These are phyloP conservation scores for Eruca vesicaria DNA, from an alignment of 441 rosid genomes.

Conservation along the genomic window DNA sequence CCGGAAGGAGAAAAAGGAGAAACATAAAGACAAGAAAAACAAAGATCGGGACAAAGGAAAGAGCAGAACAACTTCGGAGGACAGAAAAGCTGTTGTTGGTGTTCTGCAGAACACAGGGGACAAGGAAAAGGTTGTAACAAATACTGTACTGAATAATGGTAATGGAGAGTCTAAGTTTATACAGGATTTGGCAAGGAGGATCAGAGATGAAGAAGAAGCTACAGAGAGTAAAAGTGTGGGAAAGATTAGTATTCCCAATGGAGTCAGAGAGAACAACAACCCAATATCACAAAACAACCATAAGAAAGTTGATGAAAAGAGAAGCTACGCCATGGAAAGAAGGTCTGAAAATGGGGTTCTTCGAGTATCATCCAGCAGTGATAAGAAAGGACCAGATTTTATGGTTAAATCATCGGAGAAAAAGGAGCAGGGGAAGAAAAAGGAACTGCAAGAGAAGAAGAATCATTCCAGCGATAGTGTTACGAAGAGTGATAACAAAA, in stretches of 20 bases:
- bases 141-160: constrained; percentile 33
- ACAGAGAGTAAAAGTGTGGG: constrained; percentile 45
- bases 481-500: constrained; percentile 37
- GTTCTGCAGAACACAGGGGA: constrained; percentile 30
- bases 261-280: constrained; percentile 24
- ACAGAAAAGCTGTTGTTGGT: constrained; percentile 21
- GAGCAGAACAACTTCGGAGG: constrained; percentile 26
- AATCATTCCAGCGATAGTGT: constrained; percentile 37
- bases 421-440: constrained; percentile 35
- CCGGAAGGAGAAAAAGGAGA: constrained; percentile 54
- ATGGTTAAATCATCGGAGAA: constrained; percentile 39
- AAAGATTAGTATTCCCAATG: constrained; percentile 32
- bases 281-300: constrained; percentile 35
- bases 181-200: constrained; percentile 58
- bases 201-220: constrained; percentile 52
- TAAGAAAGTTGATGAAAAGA: constrained; percentile 39
- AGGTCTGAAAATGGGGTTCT: constrained; percentile 30
- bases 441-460: constrained; percentile 43
- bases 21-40: constrained; percentile 42
- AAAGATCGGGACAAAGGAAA: constrained; percentile 38
- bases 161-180: constrained; percentile 43
- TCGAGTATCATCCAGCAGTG: constrained; percentile 30
- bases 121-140: constrained; percentile 38
- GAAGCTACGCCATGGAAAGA: constrained; percentile 34
- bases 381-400: constrained; percentile 40